Conservation (phyloP, 148 eudicot genomes). For the Drosera capensis region DNA sequence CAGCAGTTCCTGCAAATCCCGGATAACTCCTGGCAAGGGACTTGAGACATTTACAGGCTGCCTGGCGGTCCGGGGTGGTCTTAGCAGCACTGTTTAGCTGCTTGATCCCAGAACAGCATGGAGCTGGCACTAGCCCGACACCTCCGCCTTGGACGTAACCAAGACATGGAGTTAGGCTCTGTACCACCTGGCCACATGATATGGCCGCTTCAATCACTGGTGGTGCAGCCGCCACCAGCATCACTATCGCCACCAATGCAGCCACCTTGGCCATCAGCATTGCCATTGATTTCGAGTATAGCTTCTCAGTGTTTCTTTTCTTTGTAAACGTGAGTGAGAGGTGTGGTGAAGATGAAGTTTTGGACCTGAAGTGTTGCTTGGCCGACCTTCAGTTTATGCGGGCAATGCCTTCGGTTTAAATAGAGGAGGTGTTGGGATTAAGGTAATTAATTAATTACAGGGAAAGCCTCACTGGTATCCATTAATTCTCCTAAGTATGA, state of each 20-base stretch:
- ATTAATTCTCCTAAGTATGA: no score
- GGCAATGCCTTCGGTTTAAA: no score
- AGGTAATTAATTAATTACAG: no score
- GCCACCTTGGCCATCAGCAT: slow-evolving; percentile 1
- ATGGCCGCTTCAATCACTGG: slow-evolving; percentile 4
- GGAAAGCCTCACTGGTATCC: no score
- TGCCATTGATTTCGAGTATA: no score
- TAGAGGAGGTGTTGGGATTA: no score
- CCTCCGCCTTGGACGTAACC: slow-evolving; percentile 9
- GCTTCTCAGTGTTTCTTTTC: no score
- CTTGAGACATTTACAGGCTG: slow-evolving; percentile 15
- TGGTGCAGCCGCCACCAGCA: neutral
- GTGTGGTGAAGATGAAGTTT: no score
- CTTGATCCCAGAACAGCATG: slow-evolving; percentile 15
- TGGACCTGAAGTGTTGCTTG: no score
- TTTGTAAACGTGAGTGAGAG: no score
- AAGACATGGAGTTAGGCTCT: slow-evolving; percentile 12
- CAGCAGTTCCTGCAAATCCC: slow-evolving; percentile 4
- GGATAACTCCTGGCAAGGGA: slow-evolving; percentile 5
- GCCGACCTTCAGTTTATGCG: no score
- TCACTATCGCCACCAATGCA: neutral
- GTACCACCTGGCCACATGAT: slow-evolving; percentile 11
- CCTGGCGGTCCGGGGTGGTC: slow-evolving; percentile 18
- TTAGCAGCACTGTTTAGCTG: slow-evolving; percentile 9
- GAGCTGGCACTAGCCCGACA: neutral